Evolutionary conservation across 2,329 filamentous ascomycete genomes (phyloP).

Genomic region (Magnaporthiopsis incrustans): DNA sequence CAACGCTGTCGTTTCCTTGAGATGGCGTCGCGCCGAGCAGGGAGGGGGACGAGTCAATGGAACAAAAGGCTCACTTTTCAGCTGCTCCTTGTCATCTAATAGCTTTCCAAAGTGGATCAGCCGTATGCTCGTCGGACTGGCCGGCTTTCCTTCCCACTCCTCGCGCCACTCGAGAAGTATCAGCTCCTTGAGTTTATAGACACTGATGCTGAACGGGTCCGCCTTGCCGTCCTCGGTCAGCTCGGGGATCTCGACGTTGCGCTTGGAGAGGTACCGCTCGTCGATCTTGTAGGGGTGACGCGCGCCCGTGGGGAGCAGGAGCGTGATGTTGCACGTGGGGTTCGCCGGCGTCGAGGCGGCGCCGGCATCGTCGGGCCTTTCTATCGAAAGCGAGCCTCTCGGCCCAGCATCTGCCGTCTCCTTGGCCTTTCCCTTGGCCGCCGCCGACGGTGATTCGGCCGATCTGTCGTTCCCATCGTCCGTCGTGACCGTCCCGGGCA

Average conservation of each 20-base stretch:
- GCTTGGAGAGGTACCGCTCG: constrained; percentile 73
- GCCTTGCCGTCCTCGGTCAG: constrained; percentile 48
- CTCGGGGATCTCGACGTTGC: constrained; percentile 69
- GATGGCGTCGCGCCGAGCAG: too few species aligned
- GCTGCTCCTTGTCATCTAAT: constrained; percentile 75
- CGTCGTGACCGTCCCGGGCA: neutral
- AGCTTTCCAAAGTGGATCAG: constrained; percentile 88
- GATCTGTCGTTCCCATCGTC: constrained; percentile 8
- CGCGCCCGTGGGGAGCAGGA: constrained; percentile 73
- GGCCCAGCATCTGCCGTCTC: constrained; percentile 20
- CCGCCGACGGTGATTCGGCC: constrained; percentile 14
- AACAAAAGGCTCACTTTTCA: constrained; percentile 59
- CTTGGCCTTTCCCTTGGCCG: constrained; percentile 27
- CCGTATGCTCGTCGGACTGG: constrained; percentile 81
- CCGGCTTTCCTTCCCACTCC: constrained; percentile 83
- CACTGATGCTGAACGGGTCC: constrained; percentile 83
- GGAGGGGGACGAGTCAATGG: neutral
- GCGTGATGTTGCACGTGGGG: constrained; percentile 63
- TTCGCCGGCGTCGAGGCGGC: constrained; percentile 14
- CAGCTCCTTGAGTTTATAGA: constrained; percentile 89
- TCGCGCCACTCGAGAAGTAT: constrained; percentile 89
- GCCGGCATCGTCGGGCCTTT: constrained; percentile 3
- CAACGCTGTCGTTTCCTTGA: neutral
- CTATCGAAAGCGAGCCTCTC: constrained; percentile 15
- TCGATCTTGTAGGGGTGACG: constrained; percentile 87